These are phyloP conservation scores for Guyanaporus albipodus DNA, from an alignment of 768 basidiomycete species.

Conservation along the genomic window DNA sequence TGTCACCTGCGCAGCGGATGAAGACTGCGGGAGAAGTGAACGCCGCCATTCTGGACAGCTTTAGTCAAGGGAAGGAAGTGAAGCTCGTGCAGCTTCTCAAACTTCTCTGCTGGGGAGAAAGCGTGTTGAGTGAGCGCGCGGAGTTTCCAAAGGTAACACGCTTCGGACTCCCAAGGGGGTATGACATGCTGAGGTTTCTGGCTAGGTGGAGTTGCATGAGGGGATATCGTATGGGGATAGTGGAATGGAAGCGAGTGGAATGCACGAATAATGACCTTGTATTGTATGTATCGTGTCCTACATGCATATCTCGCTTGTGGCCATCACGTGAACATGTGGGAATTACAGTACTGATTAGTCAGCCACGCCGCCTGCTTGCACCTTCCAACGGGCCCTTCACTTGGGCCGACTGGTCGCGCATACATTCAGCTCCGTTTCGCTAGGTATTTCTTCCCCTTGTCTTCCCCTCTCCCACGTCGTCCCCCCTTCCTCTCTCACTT, in stretches of 20 bases:
- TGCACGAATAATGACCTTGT: constrained; percentile 21
- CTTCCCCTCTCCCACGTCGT: not conserved
- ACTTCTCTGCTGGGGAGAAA: constrained; percentile 87
- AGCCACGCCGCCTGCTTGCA: constrained; percentile 23
- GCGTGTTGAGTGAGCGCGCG: constrained; percentile 66
- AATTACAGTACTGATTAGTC: constrained; percentile 29
- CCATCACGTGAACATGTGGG: constrained; percentile 13
- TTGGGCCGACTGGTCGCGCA: constrained; percentile 25
- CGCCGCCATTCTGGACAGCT: constrained; percentile 87
- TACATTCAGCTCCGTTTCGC: constrained; percentile 24
- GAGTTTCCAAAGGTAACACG: constrained; percentile 72
- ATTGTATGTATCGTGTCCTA: not conserved
- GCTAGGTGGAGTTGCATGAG: constrained; percentile 31
- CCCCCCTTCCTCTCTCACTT: not conserved
- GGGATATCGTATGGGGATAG: constrained; percentile 13
- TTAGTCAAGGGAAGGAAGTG: constrained; percentile 90
- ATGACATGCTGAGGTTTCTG: constrained; percentile 22
- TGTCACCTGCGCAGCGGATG: constrained; percentile 84
- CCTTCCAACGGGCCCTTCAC: constrained; percentile 26
- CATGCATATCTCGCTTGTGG: not conserved
- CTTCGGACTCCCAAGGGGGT: constrained; percentile 7
- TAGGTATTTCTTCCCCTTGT: constrained; percentile 11
- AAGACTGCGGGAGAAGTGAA: constrained; percentile 97
- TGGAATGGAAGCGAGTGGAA: constrained; percentile 17
- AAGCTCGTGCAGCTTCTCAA: constrained; percentile 81